Conservation (phyloP, 2,329 filamentous ascomycete genomes). For the Blastomyces parvus region DNA sequence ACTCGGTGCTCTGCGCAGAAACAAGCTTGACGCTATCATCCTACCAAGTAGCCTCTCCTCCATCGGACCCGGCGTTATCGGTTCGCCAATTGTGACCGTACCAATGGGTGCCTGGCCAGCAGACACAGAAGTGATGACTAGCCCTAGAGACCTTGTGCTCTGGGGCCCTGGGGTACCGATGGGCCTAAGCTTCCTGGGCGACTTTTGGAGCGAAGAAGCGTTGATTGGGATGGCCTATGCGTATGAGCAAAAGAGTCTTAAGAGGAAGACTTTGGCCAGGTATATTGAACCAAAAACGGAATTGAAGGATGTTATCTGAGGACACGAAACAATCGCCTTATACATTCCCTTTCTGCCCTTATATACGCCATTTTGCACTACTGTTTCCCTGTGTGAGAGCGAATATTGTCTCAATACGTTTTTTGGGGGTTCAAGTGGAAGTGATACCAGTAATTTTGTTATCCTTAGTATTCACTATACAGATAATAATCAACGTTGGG, state of each 20-base stretch:
- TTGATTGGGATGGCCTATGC: conserved; percentile 59
- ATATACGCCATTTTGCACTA: background rate
- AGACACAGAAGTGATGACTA: conserved; percentile 40
- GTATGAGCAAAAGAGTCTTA: conserved; percentile 53
- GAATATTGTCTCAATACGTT: background rate
- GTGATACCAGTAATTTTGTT: background rate
- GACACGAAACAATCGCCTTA: too few relatives aligned
- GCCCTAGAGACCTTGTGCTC: conserved; percentile 43
- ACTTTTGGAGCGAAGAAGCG: conserved; percentile 50
- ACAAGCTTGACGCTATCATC: conserved; percentile 53
- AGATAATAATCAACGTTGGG: background rate
- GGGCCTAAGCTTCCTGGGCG: conserved; percentile 55
- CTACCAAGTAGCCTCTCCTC: conserved; percentile 46
- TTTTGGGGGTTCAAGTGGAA: background rate
- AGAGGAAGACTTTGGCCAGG: conserved; percentile 40
- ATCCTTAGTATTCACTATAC: background rate
- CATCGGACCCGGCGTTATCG: conserved; percentile 46
- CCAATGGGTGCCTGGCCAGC: conserved; percentile 50
- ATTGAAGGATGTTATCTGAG: conserved; percentile 31
- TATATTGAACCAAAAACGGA: conserved; percentile 43
- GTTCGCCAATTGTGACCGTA: conserved; percentile 53
- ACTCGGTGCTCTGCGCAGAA: conserved; percentile 48
- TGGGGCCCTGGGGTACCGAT: conserved; percentile 50
- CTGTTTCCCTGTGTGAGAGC: background rate
- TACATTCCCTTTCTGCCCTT: background rate